A percentile compares a stretch with the other conserved stretches of the same genome.
phyloP scores from a whole-genome alignment of 2,329 filamentous ascomycete genomes.

The Fusarium heterosporum region DNA sequence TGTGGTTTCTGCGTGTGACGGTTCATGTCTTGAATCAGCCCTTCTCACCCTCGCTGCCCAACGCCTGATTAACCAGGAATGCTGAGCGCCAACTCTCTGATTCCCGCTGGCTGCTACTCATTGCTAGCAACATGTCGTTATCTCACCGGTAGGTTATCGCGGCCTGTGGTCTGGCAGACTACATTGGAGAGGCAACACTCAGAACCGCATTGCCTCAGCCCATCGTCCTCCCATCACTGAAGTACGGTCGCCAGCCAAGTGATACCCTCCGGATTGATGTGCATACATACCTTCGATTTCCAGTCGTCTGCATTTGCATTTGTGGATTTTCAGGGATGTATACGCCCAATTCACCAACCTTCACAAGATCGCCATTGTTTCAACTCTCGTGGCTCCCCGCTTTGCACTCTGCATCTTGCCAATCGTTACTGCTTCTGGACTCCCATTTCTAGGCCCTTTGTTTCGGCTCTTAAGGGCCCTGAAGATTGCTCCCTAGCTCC shows the following conservation, averaged over 20 bases:
- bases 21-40: constrained; percentile 44
- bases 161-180: constrained; percentile 21
- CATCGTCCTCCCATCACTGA: constrained; percentile 4
- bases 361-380: constrained; percentile 4
- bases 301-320: neutral
- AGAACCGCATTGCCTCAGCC: constrained; percentile 11
- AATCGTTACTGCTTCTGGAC: constrained; percentile 46
- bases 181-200: neutral
- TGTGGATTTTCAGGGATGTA: constrained; percentile 17
- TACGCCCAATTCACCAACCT: neutral
- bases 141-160: constrained; percentile 22
- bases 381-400: constrained; percentile 27
- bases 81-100: constrained; percentile 25
- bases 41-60: constrained; percentile 42
- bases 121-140: constrained; percentile 3
- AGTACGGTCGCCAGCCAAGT: constrained; percentile 3
- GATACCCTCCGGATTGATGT: constrained; percentile 6
- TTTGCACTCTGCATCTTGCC: constrained; percentile 45
- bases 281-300: constrained; percentile 13
- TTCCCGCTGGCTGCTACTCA: constrained; percentile 13
- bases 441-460: constrained; percentile 42
- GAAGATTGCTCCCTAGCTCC: constrained; percentile 12
- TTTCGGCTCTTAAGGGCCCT: constrained; percentile 34
- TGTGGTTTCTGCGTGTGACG: constrained; percentile 41
- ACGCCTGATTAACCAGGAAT: constrained; percentile 40